These are phyloP conservation scores for Syzygium malaccense DNA, from an alignment of 441 rosid species.

Conservation along the genomic window DNA sequence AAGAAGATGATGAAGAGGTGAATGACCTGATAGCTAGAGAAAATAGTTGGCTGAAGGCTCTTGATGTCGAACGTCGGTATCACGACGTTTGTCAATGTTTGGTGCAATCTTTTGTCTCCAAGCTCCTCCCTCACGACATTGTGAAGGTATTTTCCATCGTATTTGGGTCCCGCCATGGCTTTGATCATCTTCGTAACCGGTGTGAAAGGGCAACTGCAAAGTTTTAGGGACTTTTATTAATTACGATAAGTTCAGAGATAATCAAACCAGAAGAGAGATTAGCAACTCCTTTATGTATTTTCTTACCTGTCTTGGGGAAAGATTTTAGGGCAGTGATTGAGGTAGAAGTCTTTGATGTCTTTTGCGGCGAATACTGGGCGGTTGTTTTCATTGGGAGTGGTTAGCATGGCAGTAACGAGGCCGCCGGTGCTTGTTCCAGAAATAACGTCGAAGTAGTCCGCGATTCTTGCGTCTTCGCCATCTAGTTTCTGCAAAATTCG, in stretches of 20 bases:
- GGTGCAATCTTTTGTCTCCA: constrained; percentile 36
- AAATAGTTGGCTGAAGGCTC: constrained; percentile 62
- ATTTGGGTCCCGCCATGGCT: constrained; percentile 49
- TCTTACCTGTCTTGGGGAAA: constrained; percentile 41
- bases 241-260: neutral
- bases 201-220: neutral
- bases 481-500: constrained; percentile 29
- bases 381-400: constrained; percentile 32
- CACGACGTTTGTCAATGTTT: constrained; percentile 58
- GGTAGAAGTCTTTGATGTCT: constrained; percentile 44
- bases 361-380: constrained; percentile 45
- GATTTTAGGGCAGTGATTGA: constrained; percentile 32
- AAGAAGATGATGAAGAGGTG: neutral
- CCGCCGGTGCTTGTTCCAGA: constrained; percentile 61
- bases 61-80: constrained; percentile 76
- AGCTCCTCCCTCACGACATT: constrained; percentile 18
- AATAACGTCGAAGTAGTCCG: constrained; percentile 54
- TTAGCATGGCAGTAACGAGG: constrained; percentile 41
- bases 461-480: constrained; percentile 46
- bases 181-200: constrained; percentile 2
- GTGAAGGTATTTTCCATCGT: constrained; percentile 49
- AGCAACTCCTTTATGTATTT: neutral
- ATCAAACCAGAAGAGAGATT: neutral
- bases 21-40: constrained; percentile 59
- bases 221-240: constrained; percentile 13